phyloP scores from a whole-genome alignment of 129 eudicot species.

The Erigeron canadensis region DNA sequence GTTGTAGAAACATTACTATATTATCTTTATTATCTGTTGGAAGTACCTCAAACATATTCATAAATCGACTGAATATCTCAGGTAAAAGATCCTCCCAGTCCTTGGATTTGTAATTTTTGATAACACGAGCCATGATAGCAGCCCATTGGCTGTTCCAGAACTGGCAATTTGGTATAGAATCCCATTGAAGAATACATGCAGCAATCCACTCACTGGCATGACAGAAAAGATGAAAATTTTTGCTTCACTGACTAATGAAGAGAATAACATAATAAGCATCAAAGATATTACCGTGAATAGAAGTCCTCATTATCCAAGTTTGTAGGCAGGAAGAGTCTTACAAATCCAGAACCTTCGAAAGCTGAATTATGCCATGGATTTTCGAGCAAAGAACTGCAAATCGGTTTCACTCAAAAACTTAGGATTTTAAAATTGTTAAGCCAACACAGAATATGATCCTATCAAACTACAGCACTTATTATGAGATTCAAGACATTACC shows the following conservation, averaged over 20 bases:
- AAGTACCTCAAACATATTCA: conserved; percentile 94
- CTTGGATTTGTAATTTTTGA: conserved; percentile 57
- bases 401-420: conserved; percentile 15
- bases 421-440: background rate
- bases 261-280: background rate
- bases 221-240: conserved; percentile 17
- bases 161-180: conserved; percentile 87
- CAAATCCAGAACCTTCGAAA: conserved; percentile 94
- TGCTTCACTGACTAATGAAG: background rate
- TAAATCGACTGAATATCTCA: conserved; percentile 66
- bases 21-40: background rate
- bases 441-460: too few species aligned
- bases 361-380: conserved; percentile 98
- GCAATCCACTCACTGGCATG: conserved; percentile 68
- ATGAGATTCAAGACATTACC: conserved; percentile 38
- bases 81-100: conserved; percentile 85
- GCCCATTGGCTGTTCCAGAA: conserved; percentile 99
- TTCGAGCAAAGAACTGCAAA: conserved; percentile 73
- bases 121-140: conserved; percentile 89
- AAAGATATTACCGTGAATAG: conserved; percentile 64
- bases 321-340: conserved; percentile 93
- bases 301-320: conserved; percentile 74
- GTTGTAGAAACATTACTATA: conserved; percentile 6
- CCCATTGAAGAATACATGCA: conserved; percentile 66
- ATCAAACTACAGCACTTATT: too few species aligned